These are phyloP conservation scores for Alternaria longipes DNA, from an alignment of 2,329 filamentous ascomycete species.

Conservation along the genomic window DNA sequence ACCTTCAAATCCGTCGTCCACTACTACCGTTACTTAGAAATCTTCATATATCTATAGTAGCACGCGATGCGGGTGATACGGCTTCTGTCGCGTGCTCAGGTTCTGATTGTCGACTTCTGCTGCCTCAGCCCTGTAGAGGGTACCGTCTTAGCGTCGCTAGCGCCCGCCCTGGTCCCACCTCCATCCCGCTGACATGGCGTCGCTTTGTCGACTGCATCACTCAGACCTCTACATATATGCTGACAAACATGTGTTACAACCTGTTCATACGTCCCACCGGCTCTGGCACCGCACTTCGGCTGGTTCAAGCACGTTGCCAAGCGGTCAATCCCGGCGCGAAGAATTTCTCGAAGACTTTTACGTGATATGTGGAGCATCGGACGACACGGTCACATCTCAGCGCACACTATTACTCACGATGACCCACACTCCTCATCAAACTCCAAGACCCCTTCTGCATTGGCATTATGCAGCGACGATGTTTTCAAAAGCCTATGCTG, in stretches of 20 bases:
- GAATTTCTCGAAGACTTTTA: constrained; percentile 44
- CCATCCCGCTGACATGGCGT: constrained; percentile 8
- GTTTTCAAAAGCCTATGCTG: constrained; percentile 23
- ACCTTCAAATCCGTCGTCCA: neutral
- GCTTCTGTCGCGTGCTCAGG: constrained; percentile 3
- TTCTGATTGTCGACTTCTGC: neutral
- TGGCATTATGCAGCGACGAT: constrained; percentile 16
- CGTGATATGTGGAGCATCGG: constrained; percentile 42
- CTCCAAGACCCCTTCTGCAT: constrained; percentile 17
- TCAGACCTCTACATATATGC: neutral
- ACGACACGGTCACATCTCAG: constrained; percentile 30
- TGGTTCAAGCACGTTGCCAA: constrained; percentile 29
- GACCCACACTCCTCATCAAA: constrained; percentile 38
- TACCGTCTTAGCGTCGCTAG: constrained; percentile 4
- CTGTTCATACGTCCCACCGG: neutral
- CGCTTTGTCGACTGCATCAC: constrained; percentile 9
- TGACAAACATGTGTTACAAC: neutral
- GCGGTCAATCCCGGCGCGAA: constrained; percentile 27
- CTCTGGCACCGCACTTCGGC: constrained; percentile 15
- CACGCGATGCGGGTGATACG: neutral
- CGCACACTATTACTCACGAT: constrained; percentile 40
- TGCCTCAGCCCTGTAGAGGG: neutral
- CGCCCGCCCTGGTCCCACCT: constrained; percentile 14
- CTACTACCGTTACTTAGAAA: neutral
- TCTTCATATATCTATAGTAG: neutral